These are phyloP conservation scores for Dioscorea cayenensis DNA, from an alignment of 116 monocot species.

Conservation along the genomic window DNA sequence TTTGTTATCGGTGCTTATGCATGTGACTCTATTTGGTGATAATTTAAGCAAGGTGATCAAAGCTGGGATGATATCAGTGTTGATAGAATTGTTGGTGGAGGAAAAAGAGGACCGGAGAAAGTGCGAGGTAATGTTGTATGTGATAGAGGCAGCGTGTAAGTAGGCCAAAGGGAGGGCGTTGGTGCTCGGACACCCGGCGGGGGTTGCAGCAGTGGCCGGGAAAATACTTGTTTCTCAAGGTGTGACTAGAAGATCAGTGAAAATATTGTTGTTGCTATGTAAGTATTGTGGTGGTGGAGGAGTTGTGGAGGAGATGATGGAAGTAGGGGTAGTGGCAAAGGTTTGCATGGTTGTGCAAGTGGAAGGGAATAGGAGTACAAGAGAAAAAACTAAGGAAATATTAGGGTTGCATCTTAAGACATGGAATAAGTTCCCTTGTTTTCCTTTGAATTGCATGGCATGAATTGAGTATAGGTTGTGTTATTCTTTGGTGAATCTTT, in stretches of 20 bases:
- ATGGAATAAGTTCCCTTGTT: conserved; percentile 30
- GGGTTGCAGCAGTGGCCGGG: conserved; percentile 29
- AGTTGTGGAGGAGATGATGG: conserved; percentile 37
- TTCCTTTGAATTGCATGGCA: conserved; percentile 11
- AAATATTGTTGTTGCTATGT: conserved; percentile 22
- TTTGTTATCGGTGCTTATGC: conserved; percentile 11
- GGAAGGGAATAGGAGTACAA: conserved; percentile 13
- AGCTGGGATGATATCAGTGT: conserved; percentile 20
- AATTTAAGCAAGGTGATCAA: conserved; percentile 23
- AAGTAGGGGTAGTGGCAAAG: conserved; percentile 33
- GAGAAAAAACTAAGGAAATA: conserved; percentile 22
- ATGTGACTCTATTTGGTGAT: conserved; percentile 14
- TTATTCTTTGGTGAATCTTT: neutral
- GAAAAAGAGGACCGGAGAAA: conserved; percentile 24
- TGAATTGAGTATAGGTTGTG: neutral
- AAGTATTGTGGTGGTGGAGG: conserved; percentile 7
- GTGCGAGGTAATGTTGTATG: conserved; percentile 29
- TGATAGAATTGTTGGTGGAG: conserved; percentile 36
- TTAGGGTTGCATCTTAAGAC: conserved; percentile 15
- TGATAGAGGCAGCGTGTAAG: conserved; percentile 17
- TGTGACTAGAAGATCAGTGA: conserved; percentile 27
- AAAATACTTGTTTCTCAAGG: conserved; percentile 27
- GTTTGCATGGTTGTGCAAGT: conserved; percentile 30
- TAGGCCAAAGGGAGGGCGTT: conserved; percentile 35
- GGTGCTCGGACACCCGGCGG: conserved; percentile 27